Evolutionary conservation across 75 land plant species (phyloP).

Genomic region (Sequoia sempervirens): DNA sequence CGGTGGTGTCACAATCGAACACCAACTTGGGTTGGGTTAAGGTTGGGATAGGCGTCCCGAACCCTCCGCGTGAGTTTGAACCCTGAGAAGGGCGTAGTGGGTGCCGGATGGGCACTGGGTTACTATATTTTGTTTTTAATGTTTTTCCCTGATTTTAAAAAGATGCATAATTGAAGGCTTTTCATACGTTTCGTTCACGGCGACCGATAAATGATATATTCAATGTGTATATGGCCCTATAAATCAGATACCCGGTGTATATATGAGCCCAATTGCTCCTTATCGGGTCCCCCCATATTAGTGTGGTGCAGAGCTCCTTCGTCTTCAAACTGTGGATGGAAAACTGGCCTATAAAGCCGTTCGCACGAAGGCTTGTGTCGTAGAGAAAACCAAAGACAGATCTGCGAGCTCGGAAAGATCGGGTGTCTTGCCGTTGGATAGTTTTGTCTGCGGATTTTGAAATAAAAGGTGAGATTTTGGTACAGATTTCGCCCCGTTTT

Average conservation of each 20-base stretch:
- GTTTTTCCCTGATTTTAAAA: neutral
- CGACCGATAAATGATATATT: neutral
- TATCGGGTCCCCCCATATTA: neutral
- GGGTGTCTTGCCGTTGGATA: neutral
- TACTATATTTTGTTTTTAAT: neutral
- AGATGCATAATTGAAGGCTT: neutral
- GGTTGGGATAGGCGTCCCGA: too few relatives aligned
- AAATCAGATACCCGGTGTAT: neutral
- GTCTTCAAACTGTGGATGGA: constrained; percentile 9
- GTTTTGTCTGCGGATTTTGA: neutral
- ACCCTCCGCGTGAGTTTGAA: neutral
- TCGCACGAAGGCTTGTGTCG: neutral
- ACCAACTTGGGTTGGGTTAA: neutral
- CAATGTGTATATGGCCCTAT: neutral
- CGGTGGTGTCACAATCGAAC: neutral
- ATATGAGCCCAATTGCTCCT: neutral
- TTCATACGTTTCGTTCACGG: neutral
- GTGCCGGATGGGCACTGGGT: neutral
- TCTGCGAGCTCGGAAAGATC: neutral
- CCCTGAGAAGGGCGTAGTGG: neutral
- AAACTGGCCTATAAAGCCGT: neutral
- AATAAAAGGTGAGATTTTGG: constrained; percentile 5
- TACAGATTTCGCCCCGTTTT: constrained; percentile 1
- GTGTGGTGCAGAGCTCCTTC: constrained; percentile 5
- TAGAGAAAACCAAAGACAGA: neutral